A percentile compares a stretch with the other conserved stretches of the same genome.
These are phyloP conservation scores for Cryptococcus wingfieldii DNA, from an alignment of 1,284 basidiomycete genomes.

Conservation along the genomic window DNA sequence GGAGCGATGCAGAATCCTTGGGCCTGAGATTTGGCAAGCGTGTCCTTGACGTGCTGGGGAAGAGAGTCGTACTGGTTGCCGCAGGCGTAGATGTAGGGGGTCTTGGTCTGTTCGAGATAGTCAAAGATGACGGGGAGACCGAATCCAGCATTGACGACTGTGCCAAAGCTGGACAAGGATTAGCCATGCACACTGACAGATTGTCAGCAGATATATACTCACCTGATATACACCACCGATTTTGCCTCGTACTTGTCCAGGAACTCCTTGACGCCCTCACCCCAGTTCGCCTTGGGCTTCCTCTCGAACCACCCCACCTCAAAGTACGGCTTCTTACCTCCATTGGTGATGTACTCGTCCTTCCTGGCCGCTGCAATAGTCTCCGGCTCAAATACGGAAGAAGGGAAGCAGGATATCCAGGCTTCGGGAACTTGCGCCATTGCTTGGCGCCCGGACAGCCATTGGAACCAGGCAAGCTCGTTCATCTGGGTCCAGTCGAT, in stretches of 20 bases:
- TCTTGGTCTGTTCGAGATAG: slow-evolving; percentile 1
- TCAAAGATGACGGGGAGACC: slow-evolving; percentile 6
- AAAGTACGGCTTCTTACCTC: slow-evolving; percentile 9
- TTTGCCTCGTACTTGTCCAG: slow-evolving; percentile 6
- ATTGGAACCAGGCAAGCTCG: slow-evolving; percentile 10
- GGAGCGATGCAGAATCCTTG: slow-evolving; percentile 11
- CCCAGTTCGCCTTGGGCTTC: slow-evolving; percentile 1
- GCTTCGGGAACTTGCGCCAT: not conserved
- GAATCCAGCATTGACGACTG: slow-evolving; percentile 10
- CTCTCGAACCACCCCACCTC: slow-evolving; percentile 13
- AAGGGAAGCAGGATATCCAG: slow-evolving; percentile 15
- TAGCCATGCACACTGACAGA: not conserved
- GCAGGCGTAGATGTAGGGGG: slow-evolving; percentile 13
- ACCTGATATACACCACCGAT: slow-evolving; percentile 16
- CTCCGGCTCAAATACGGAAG: slow-evolving; percentile 13
- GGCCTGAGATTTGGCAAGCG: slow-evolving; percentile 3
- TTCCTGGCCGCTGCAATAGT: slow-evolving; percentile 2
- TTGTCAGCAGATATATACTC: not conserved
- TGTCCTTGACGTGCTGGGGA: slow-evolving; percentile 2
- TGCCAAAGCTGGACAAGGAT: slow-evolving; percentile 10
- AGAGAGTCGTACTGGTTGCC: slow-evolving; percentile 11
- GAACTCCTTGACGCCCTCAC: slow-evolving; percentile 14
- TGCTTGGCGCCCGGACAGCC: slow-evolving; percentile 4
- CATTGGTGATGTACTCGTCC: slow-evolving; percentile 3
- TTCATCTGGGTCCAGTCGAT: slow-evolving; percentile 5